Percentiles rank a stretch among this genome's conserved stretches.
These are phyloP conservation scores for Cryptosporidium parvum DNA, from an alignment of 169 alveolate genomes.

Conservation along the genomic window DNA sequence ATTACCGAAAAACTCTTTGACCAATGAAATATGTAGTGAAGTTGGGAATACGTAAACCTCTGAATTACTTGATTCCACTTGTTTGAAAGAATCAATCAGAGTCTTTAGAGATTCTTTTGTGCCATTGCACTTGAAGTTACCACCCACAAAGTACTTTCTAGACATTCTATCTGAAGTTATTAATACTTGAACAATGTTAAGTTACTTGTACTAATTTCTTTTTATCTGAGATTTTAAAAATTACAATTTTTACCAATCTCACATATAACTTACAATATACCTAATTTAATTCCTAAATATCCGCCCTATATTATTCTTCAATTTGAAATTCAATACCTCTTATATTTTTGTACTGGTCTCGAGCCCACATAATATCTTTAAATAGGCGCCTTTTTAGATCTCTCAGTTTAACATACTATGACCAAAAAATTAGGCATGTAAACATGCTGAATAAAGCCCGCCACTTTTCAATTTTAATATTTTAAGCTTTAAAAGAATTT, in stretches of 20 bases:
- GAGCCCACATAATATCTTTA: conserved; percentile 2
- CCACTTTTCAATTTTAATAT: not conserved
- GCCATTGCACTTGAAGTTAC: conserved; percentile 97
- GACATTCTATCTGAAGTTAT: conserved; percentile 77
- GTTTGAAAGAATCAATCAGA: conserved; percentile 83
- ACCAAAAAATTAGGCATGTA: not conserved
- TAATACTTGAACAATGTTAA: not conserved
- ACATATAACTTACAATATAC: not conserved
- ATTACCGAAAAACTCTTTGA: conserved; percentile 75
- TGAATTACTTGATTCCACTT: conserved; percentile 73
- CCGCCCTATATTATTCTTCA: not conserved
- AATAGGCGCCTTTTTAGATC: conserved; percentile 3
- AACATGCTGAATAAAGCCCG: not conserved
- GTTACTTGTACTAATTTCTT: too few species aligned
- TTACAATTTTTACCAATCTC: not conserved
- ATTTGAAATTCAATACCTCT: not conserved
- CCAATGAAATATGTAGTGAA: conserved; percentile 87
- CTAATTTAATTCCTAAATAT: not conserved
- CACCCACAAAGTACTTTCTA: conserved; percentile 93
- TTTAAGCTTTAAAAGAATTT: not conserved
- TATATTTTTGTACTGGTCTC: conserved; percentile 33
- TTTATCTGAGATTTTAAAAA: not conserved
- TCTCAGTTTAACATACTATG: not conserved
- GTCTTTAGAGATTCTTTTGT: conserved; percentile 84
- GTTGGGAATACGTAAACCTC: conserved; percentile 86